Conservation (phyloP, 805 yeast genomes). For the Candida sithepensis region DNA sequence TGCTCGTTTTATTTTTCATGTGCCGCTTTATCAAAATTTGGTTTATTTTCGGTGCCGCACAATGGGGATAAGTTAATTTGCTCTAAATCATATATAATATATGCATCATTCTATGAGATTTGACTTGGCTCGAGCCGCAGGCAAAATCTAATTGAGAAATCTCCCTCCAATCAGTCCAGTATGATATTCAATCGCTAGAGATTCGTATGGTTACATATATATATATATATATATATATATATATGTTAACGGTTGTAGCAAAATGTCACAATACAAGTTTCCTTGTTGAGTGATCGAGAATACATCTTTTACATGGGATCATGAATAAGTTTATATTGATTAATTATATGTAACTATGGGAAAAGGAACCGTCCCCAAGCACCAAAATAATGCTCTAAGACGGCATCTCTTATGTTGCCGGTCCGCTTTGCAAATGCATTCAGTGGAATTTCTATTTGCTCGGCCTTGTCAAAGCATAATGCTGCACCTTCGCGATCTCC, state of each 20-base stretch:
- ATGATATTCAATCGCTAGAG: background rate
- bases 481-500: slow-evolving; percentile 27
- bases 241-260: too few species aligned
- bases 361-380: slow-evolving; percentile 32
- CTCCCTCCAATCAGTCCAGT: background rate
- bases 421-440: slow-evolving; percentile 21
- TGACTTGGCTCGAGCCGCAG: slow-evolving; percentile 1
- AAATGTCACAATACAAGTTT: too few species aligned
- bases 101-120: too few species aligned
- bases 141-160: background rate
- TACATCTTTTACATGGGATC: too few species aligned
- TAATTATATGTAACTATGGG: too few species aligned
- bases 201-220: too few species aligned
- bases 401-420: slow-evolving; percentile 29
- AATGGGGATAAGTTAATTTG: background rate
- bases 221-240: too few species aligned
- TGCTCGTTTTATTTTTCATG: slow-evolving; percentile 7
- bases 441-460: slow-evolving; percentile 30
- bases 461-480: slow-evolving; percentile 24
- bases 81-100: background rate
- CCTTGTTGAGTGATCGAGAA: too few species aligned
- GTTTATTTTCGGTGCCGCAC: background rate
- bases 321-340: too few species aligned
- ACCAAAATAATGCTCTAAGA: slow-evolving; percentile 33
- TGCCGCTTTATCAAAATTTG: background rate